phyloP scores from a whole-genome alignment of 2,329 filamentous ascomycete genomes.

The Xylaria arbuscula region DNA sequence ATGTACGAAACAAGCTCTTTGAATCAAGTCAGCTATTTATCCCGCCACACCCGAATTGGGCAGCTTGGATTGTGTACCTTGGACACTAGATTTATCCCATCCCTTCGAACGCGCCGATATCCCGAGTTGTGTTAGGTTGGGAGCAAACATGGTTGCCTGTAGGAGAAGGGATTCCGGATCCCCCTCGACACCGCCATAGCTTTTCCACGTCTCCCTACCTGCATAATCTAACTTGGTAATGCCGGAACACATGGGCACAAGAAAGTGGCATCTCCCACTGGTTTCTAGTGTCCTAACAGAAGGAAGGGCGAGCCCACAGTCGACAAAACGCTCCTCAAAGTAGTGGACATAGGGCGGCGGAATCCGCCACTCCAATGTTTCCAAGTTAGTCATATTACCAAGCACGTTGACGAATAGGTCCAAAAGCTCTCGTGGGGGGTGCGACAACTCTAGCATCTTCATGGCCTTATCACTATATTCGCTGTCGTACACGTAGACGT shows the following conservation, averaged over 20 bases:
- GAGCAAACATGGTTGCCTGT: slow-evolving; percentile 3
- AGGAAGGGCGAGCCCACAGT: too few species aligned
- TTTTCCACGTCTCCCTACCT: background rate
- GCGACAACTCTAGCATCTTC: too few species aligned
- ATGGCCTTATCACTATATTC: too few species aligned
- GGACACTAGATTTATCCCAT: slow-evolving; percentile 2
- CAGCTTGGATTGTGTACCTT: slow-evolving; percentile 10
- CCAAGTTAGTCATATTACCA: too few species aligned
- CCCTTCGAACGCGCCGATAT: background rate
- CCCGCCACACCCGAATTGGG: background rate
- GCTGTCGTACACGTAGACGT: too few species aligned
- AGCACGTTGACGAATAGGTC: too few species aligned
- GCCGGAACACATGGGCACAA: slow-evolving; percentile 27
- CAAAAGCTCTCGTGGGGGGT: too few species aligned
- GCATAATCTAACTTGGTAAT: slow-evolving; percentile 4
- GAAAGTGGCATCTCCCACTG: slow-evolving; percentile 5
- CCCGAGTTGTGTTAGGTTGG: slow-evolving; percentile 21
- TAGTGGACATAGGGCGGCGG: too few species aligned
- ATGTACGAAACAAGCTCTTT: slow-evolving; percentile 20
- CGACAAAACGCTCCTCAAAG: too few species aligned
- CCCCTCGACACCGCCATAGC: background rate
- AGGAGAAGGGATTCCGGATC: slow-evolving; percentile 6
- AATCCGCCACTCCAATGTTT: too few species aligned
- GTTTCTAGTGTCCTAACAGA: too few species aligned
- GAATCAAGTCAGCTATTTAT: background rate